A percentile compares a stretch with the other conserved stretches of the same genome.
These are phyloP conservation scores for Streptanthus diversifolius DNA, from an alignment of 345 rosid genomes.

Conservation along the genomic window DNA sequence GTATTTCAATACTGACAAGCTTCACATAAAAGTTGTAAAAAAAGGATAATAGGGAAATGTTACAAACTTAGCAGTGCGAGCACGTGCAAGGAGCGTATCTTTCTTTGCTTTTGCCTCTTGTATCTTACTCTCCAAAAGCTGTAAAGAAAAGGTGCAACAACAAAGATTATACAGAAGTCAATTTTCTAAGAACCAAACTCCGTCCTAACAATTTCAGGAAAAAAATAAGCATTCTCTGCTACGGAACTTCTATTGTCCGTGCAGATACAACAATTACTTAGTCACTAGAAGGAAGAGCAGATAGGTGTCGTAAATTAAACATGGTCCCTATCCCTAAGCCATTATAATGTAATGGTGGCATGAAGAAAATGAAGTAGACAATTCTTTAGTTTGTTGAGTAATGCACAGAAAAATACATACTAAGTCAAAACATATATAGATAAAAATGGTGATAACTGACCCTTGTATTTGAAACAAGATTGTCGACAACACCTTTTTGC, in stretches of 20 bases:
- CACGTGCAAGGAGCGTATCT: slow-evolving; percentile 86
- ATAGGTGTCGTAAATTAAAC: not conserved
- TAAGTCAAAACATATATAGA: not conserved
- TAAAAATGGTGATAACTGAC: slow-evolving; percentile 34
- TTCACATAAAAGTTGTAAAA: not conserved
- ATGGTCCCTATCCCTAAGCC: not conserved
- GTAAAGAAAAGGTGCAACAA: slow-evolving; percentile 19
- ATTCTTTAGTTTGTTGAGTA: not conserved
- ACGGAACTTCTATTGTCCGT: not conserved
- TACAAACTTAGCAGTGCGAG: slow-evolving; percentile 39
- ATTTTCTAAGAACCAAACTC: slow-evolving; percentile 5
- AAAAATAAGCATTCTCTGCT: not conserved
- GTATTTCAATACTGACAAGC: not conserved
- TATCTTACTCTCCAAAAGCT: slow-evolving; percentile 98
- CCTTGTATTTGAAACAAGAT: slow-evolving; percentile 72
- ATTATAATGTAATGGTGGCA: not conserved
- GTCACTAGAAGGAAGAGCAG: not conserved
- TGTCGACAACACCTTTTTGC: slow-evolving; percentile 62
- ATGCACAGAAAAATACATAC: not conserved
- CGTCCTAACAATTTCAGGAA: slow-evolving; percentile 1
- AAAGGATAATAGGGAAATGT: not conserved
- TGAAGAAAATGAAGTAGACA: slow-evolving; percentile 6
- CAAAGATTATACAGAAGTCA: not conserved
- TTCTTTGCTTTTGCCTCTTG: slow-evolving; percentile 97
- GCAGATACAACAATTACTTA: not conserved